A percentile compares a stretch with the other conserved stretches of the same genome.
Evolutionary conservation across 176 grass and related monocot species (phyloP).

Genomic region (Aegilops umbellulata): DNA sequence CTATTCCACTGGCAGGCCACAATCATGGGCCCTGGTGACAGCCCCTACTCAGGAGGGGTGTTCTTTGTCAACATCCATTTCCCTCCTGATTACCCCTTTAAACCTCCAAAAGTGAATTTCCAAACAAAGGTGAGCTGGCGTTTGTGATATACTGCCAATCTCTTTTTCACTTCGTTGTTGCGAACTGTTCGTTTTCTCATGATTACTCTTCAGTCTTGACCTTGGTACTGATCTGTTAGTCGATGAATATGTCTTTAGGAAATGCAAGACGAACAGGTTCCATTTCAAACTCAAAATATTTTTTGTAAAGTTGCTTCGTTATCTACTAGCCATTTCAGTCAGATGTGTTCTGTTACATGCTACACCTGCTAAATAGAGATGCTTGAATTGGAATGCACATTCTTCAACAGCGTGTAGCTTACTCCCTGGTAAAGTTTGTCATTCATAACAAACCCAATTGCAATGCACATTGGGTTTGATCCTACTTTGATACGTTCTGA

Average conservation of each 20-base stretch:
- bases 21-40: conserved; percentile 91
- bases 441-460: too few relatives aligned
- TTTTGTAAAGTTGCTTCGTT: background rate
- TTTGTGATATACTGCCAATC: background rate
- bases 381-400: background rate
- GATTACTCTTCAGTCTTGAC: background rate
- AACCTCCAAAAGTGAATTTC: conserved; percentile 92
- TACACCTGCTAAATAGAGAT: background rate
- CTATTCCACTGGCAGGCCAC: conserved; percentile 92
- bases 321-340: background rate
- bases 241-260: background rate
- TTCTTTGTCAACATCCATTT: conserved; percentile 94
- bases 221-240: background rate
- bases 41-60: conserved; percentile 76
- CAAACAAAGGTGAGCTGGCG: conserved; percentile 66
- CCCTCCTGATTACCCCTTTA: conserved; percentile 92
- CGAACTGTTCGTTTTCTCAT: background rate
- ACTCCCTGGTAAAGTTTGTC: background rate
- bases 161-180: background rate
- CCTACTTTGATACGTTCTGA: background rate
- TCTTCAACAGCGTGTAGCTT: background rate
- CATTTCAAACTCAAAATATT: conserved; percentile 2
- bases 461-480: background rate
- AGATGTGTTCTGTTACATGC: background rate
- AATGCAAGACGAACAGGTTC: background rate